Base-by-base conservation (phyloP, 2,329 filamentous ascomycete species). In the Pestalotiopsis fici region DNA sequence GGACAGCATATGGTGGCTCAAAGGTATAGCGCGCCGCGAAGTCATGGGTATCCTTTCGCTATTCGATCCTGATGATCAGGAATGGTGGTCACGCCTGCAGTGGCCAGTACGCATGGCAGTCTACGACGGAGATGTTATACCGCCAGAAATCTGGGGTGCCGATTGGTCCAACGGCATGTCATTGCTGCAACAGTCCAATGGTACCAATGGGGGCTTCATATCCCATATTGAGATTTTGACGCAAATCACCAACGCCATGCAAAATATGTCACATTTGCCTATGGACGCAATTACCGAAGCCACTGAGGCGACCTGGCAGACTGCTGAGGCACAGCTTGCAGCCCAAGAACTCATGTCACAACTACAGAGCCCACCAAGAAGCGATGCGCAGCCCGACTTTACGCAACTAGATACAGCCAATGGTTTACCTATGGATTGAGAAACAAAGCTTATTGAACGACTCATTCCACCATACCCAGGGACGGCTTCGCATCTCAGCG, bases 1-100 rank as follows among this genome's bases (percentile, higher is more conserved):
- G 69, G 86, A 90, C 68, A 77, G 82, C 18, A 81, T 89, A 18
- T 93, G 91, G 91, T 93, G 91, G 91, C 80, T 93, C 31, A 84
- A 88, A 23, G 89, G 90, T 50, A 90, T 91, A 73, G 86, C 90
- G 7, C 85, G 86, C 18, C 85, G 88, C 66, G 88, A 93, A 72
- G 87, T 93, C 18, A 86, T 88, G 74, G 89, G 90, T 23, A 83
- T 92, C 27, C 83, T 88, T 23, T 85, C 84, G 43, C 77, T 89
- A 43, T 89, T 90, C 74, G 85, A 88, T 72, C 82, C 84, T 2
- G 85, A 87, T 60, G 88, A 86, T 28, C 73, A 75, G 50, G 80
- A 83, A 64, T 90, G 87, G 87, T 89, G 87, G 87, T 82, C 84
- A 39, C 86, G 88, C 70, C 80, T 90, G 5, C 86, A 89, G 71